phyloP scores from a whole-genome alignment of 352 stramenopile genomes.

The Globisporangium viniferum region DNA sequence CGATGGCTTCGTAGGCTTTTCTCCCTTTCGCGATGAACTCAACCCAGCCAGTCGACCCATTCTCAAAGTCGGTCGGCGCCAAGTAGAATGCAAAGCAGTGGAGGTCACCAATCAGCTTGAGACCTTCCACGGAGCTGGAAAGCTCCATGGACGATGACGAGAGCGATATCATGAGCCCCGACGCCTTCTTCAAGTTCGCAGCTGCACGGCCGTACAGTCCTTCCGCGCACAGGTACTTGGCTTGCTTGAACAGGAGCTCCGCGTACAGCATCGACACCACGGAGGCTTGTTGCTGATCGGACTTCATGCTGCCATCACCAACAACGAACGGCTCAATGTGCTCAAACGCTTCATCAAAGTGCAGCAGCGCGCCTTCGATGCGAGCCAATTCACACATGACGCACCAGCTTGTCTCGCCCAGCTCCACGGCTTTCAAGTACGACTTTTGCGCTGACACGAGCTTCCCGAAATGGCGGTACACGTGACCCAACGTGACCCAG shows the following conservation, averaged over 20 bases:
- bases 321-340: conserved; percentile 48
- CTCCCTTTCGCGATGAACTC: conserved; percentile 55
- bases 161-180: conserved; percentile 38
- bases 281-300: conserved; percentile 20
- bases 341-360: conserved; percentile 70
- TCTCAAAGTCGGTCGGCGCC: conserved; percentile 53
- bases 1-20: conserved; percentile 49
- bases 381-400: conserved; percentile 76
- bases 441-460: conserved; percentile 75
- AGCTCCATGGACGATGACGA: conserved; percentile 21
- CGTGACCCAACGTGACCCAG: conserved; percentile 74
- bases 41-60: conserved; percentile 33
- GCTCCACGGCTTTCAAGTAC: conserved; percentile 71
- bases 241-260: conserved; percentile 72
- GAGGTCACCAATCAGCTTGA: conserved; percentile 79
- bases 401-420: conserved; percentile 64
- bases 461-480: conserved; percentile 82
- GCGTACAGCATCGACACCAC: conserved; percentile 60
- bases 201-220: conserved; percentile 70
- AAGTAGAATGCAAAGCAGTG: conserved; percentile 84
- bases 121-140: conserved; percentile 22
- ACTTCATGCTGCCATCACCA: background rate
- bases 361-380: conserved; percentile 66
- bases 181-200: conserved; percentile 60
- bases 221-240: conserved; percentile 70